phyloP scores from a whole-genome alignment of 176 grass and related monocot genomes.

The Hsuehochloa calcarea region DNA sequence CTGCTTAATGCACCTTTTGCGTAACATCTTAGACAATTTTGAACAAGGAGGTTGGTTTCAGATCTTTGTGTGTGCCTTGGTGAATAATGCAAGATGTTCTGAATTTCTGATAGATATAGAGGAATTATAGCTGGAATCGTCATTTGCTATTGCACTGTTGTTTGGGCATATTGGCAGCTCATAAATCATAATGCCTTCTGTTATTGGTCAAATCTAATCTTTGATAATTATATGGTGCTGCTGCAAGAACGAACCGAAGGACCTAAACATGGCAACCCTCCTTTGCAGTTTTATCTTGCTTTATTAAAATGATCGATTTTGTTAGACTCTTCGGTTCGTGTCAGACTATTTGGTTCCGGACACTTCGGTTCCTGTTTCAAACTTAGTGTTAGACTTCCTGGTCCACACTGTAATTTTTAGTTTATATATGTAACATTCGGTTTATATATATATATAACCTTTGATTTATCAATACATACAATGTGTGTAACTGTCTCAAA shows the following conservation, averaged over 20 bases:
- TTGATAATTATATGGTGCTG: background rate
- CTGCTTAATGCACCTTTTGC: background rate
- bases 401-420: too few species aligned
- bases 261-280: background rate
- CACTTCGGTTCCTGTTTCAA: too few species aligned
- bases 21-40: background rate
- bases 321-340: too few species aligned
- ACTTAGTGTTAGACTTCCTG: too few species aligned
- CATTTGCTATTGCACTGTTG: background rate
- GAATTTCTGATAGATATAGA: background rate
- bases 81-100: background rate
- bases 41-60: background rate
- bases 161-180: background rate
- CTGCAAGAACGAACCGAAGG: background rate
- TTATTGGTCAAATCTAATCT: background rate
- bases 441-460: too few species aligned
- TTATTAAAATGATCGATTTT: background rate
- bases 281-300: background rate
- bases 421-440: too few species aligned
- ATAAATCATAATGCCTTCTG: background rate
- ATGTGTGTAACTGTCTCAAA: too few species aligned
- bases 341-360: accelerated
- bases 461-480: too few species aligned
- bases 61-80: background rate
- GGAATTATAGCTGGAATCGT: background rate